These are phyloP conservation scores for Stephania cephalantha DNA, from an alignment of 164 flowering plant genomes.

Conservation along the genomic window DNA sequence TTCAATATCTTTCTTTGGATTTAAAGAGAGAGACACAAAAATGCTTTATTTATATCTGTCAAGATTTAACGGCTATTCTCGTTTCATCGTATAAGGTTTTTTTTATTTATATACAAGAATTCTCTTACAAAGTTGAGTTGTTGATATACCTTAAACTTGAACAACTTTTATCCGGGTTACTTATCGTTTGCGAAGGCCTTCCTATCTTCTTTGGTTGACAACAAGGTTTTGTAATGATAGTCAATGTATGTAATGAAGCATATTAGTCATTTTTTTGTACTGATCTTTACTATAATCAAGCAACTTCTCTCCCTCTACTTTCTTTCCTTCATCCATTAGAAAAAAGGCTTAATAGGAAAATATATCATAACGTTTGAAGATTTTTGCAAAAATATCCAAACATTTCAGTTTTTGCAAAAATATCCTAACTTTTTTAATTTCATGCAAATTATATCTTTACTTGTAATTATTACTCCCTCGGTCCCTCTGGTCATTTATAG, in stretches of 20 bases:
- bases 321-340: neutral
- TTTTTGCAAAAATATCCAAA: no score
- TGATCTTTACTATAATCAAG: neutral
- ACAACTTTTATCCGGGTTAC: neutral
- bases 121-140: no score
- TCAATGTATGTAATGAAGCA: neutral
- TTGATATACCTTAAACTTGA: no score
- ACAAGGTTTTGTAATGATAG: neutral
- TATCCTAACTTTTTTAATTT: no score
- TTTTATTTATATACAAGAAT: no score
- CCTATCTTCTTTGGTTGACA: neutral
- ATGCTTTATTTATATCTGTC: neutral
- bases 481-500: no score
- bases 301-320: neutral
- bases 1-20: neutral
- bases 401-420: no score
- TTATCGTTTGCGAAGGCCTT: neutral
- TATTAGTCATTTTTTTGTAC: neutral
- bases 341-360: no score
- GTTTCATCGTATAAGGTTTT: neutral
- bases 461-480: no score
- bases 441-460: no score
- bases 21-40: no score
- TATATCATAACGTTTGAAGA: no score
- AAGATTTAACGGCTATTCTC: neutral